Evolutionary conservation across 768 basidiomycete species (phyloP).

Genomic region (Daedaleopsis sinensis): DNA sequence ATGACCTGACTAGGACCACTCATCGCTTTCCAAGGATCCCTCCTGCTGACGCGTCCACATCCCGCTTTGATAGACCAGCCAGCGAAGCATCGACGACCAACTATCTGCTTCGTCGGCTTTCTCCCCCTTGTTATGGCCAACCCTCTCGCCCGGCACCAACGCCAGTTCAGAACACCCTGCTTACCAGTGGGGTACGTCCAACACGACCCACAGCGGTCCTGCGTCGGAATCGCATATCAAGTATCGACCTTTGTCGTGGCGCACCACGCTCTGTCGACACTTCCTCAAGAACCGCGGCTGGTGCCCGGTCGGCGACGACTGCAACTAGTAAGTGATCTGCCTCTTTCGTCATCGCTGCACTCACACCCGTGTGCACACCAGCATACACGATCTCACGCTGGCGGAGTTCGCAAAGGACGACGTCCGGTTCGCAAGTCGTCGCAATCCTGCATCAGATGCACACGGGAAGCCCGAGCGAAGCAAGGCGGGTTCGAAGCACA

Average conservation of each 20-base stretch:
- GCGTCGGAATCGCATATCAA: conserved; percentile 18
- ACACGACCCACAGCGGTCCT: not conserved
- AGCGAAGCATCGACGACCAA: not conserved
- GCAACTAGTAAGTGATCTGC: conserved; percentile 42
- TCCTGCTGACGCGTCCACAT: conserved; percentile 8
- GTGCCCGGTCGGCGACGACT: conserved; percentile 46
- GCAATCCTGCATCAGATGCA: not conserved
- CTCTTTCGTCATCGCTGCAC: conserved; percentile 2
- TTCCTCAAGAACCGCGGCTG: conserved; percentile 44
- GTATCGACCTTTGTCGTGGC: conserved; percentile 33
- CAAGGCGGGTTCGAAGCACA: conserved; percentile 29
- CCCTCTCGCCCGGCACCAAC: conserved; percentile 13
- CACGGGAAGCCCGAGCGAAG: not conserved
- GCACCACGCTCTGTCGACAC: conserved; percentile 44
- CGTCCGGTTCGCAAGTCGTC: conserved; percentile 21
- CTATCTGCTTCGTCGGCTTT: conserved; percentile 3
- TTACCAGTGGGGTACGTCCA: conserved; percentile 6
- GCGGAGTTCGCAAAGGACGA: conserved; percentile 29
- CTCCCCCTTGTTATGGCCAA: conserved; percentile 10
- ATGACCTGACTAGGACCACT: not conserved
- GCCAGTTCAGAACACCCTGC: conserved; percentile 16
- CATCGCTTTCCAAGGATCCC: not conserved
- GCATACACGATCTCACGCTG: conserved; percentile 37
- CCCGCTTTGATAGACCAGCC: conserved; percentile 4
- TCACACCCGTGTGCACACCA: conserved; percentile 19